Percentiles rank a stretch among this genome's conserved stretches.
These are phyloP conservation scores for Leptographium wingfieldii DNA, from an alignment of 2,329 filamentous ascomycete species.

Conservation along the genomic window DNA sequence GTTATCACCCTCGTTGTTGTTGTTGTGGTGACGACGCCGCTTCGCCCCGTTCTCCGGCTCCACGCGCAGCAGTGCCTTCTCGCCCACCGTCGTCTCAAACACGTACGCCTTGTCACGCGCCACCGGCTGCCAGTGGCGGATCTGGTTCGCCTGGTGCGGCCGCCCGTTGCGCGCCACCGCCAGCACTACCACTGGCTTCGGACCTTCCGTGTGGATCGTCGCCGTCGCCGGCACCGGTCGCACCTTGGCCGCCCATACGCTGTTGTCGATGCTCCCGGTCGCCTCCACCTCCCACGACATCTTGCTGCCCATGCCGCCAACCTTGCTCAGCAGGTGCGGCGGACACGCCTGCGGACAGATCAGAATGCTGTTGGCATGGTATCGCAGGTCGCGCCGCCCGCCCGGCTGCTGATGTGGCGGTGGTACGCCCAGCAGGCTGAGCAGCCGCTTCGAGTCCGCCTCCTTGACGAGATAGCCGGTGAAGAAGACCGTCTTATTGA, in stretches of 20 bases:
- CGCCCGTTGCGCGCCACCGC: conserved; percentile 64
- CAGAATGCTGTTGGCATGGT: conserved; percentile 79
- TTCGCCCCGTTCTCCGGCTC: conserved; percentile 48
- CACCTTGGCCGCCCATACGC: conserved; percentile 76
- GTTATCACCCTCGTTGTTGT: neutral
- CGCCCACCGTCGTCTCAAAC: conserved; percentile 74
- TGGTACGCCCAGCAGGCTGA: conserved; percentile 56
- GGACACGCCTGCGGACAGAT: conserved; percentile 72
- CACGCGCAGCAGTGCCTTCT: conserved; percentile 73
- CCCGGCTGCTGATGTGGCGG: conserved; percentile 26
- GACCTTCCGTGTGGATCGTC: conserved; percentile 65
- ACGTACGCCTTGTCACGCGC: conserved; percentile 56
- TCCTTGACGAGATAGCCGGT: conserved; percentile 78
- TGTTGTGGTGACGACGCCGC: neutral
- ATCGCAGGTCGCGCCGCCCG: conserved; percentile 54
- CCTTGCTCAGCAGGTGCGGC: conserved; percentile 60
- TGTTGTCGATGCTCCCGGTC: conserved; percentile 61
- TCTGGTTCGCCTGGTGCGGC: conserved; percentile 68
- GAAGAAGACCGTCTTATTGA: conserved; percentile 82
- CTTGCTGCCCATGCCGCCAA: conserved; percentile 76
- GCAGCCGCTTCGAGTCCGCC: conserved; percentile 58
- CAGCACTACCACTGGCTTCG: conserved; percentile 67
- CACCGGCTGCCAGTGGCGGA: conserved; percentile 73
- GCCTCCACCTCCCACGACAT: conserved; percentile 75
- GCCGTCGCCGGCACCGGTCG: conserved; percentile 52